phyloP scores from a whole-genome alignment of 2,329 filamentous ascomycete species.

The Curvularia eragrostidis region DNA sequence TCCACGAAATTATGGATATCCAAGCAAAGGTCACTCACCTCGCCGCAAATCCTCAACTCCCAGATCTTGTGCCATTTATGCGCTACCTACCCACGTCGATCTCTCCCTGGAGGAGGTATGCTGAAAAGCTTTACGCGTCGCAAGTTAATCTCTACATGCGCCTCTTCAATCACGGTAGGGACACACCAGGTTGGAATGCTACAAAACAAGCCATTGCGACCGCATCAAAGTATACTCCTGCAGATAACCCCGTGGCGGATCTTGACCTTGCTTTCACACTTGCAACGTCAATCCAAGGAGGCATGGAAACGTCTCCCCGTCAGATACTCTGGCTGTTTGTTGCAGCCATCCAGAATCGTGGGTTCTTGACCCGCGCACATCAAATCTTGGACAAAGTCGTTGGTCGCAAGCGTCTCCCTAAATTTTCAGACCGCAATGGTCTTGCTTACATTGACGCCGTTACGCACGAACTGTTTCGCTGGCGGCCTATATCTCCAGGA shows the following conservation, averaged over 20 bases:
- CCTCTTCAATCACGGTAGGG: constrained; percentile 11
- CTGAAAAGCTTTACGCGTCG: constrained; percentile 15
- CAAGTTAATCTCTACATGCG: constrained; percentile 17
- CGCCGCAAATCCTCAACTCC: constrained; percentile 19
- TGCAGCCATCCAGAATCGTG: constrained; percentile 8
- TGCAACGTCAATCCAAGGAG: constrained; percentile 18
- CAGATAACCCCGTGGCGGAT: constrained; percentile 6
- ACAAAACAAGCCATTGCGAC: constrained; percentile 16
- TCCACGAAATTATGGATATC: constrained; percentile 14
- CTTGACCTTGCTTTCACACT: constrained; percentile 20
- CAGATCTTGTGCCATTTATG: constrained; percentile 15
- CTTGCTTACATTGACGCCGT: constrained; percentile 18
- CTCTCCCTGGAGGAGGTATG: constrained; percentile 17
- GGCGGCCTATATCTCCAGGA: constrained; percentile 17
- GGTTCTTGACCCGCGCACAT: constrained; percentile 10
- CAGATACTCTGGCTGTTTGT: constrained; percentile 19
- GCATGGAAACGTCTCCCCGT: constrained; percentile 20
- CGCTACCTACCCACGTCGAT: constrained; percentile 9
- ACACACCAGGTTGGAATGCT: constrained; percentile 16
- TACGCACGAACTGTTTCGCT: constrained; percentile 16
- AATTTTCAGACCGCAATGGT: constrained; percentile 7
- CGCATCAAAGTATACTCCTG: constrained; percentile 11
- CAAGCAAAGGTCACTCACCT: constrained; percentile 16
- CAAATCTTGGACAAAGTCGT: constrained; percentile 12
- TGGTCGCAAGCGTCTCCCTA: constrained; percentile 14